These are phyloP conservation scores for Smallanthus sonchifolius DNA, from an alignment of 129 eudicot species.

Conservation along the genomic window DNA sequence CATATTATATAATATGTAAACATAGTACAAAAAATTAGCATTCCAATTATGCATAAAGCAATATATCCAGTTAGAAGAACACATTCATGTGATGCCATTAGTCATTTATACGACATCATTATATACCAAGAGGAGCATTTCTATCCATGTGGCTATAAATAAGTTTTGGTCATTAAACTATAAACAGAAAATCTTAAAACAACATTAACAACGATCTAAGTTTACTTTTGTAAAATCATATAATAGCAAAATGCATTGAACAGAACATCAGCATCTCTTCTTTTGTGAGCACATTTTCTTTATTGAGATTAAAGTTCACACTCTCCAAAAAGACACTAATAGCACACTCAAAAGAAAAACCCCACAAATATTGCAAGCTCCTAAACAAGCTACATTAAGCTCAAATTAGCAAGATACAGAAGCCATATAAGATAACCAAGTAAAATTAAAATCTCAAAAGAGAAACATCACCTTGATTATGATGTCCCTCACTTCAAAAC, in stretches of 20 bases:
- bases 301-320: neutral
- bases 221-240: neutral
- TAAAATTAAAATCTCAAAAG: neutral
- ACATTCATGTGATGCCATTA: neutral
- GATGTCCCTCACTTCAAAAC: slow-evolving; percentile 79
- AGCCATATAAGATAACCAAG: neutral
- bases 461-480: slow-evolving; percentile 54
- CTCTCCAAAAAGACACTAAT: neutral
- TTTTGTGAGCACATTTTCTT: neutral
- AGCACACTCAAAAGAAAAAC: too few relatives aligned
- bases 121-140: neutral
- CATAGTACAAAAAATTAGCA: neutral
- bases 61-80: neutral
- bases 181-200: neutral
- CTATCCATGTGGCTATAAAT: neutral
- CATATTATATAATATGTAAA: neutral
- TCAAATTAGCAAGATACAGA: slow-evolving; percentile 11
- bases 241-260: neutral
- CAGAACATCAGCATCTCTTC: neutral
- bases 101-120: neutral
- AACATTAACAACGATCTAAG: neutral
- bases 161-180: neutral
- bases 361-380: too few relatives aligned
- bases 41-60: neutral
- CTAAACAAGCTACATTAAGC: slow-evolving; percentile 8